Evolutionary conservation across 2,329 filamentous ascomycete species (phyloP).

Genomic region (Fusarium pininemorale): DNA sequence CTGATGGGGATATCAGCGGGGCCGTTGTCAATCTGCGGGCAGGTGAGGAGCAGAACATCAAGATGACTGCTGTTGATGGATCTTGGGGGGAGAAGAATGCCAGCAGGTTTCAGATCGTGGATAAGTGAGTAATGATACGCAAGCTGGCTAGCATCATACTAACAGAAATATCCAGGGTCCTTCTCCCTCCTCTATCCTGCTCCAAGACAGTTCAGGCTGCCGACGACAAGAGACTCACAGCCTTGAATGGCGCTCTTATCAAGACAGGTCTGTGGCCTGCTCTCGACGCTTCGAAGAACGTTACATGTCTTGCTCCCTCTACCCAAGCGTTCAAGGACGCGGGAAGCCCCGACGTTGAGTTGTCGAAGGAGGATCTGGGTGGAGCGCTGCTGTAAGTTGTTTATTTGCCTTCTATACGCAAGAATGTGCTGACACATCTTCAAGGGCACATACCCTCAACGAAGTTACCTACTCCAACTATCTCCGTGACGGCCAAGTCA

Average conservation of each 20-base stretch:
- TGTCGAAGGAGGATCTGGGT: slow-evolving; percentile 12
- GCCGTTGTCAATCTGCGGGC: slow-evolving; percentile 16
- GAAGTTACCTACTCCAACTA: slow-evolving; percentile 33
- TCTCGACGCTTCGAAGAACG: slow-evolving; percentile 26
- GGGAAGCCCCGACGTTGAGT: slow-evolving; percentile 11
- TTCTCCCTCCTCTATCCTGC: slow-evolving; percentile 23
- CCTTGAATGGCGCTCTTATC: slow-evolving; percentile 21
- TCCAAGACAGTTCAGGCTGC: slow-evolving; percentile 18
- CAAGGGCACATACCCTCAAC: slow-evolving; percentile 26
- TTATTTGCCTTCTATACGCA: no score
- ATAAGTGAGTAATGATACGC: slow-evolving; percentile 3
- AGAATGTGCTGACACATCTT: background rate
- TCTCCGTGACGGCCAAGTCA: slow-evolving; percentile 23
- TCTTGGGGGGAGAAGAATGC: slow-evolving; percentile 25
- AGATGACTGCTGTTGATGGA: slow-evolving; percentile 36
- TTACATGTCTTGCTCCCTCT: slow-evolving; percentile 36
- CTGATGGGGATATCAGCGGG: background rate
- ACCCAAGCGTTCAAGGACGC: slow-evolving; percentile 28
- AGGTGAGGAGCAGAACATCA: slow-evolving; percentile 29
- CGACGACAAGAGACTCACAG: slow-evolving; percentile 12
- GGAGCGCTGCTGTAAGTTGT: slow-evolving; percentile 21
- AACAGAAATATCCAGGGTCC: background rate
- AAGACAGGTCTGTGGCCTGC: slow-evolving; percentile 23
- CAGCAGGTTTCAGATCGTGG: slow-evolving; percentile 31
- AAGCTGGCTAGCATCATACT: rapidly evolving